Evolutionary conservation across 2,329 filamentous ascomycete species (phyloP).

Genomic region (Aspergillus puulaauensis): DNA sequence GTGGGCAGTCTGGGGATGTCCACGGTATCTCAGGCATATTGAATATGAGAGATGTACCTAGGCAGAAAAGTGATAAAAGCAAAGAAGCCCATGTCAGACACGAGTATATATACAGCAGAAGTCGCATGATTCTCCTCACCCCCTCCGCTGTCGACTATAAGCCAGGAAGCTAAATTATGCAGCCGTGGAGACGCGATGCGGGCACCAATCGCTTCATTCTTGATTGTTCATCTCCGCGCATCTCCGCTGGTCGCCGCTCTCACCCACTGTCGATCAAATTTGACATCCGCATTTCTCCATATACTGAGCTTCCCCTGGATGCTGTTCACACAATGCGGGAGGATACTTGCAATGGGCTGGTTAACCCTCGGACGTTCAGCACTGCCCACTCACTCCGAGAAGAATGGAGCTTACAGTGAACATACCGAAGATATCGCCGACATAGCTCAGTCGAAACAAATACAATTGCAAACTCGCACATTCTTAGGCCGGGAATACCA

Average conservation of each 20-base stretch:
- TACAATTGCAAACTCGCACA: neutral
- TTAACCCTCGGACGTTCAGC: neutral
- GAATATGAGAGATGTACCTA: too few relatives aligned
- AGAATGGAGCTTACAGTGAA: neutral
- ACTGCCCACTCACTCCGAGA: neutral
- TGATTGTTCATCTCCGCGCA: neutral
- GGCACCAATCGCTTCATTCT: neutral
- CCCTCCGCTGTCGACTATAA: too few relatives aligned
- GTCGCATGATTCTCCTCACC: too few relatives aligned
- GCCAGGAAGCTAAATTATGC: neutral
- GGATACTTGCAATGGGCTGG: neutral
- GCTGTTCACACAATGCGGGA: neutral
- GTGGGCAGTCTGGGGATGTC: neutral
- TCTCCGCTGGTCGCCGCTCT: neutral
- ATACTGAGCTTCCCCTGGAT: neutral
- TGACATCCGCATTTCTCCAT: neutral
- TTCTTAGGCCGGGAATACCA: neutral
- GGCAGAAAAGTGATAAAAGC: too few relatives aligned
- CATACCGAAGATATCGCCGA: neutral
- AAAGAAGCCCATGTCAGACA: too few relatives aligned
- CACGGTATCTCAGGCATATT: neutral
- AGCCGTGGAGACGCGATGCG: neutral
- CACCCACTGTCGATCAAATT: too few relatives aligned
- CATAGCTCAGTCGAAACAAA: neutral
- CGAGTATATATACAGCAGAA: too few relatives aligned